Conservation (phyloP, 768 basidiomycete species). For the Obba rivulosa region DNA sequence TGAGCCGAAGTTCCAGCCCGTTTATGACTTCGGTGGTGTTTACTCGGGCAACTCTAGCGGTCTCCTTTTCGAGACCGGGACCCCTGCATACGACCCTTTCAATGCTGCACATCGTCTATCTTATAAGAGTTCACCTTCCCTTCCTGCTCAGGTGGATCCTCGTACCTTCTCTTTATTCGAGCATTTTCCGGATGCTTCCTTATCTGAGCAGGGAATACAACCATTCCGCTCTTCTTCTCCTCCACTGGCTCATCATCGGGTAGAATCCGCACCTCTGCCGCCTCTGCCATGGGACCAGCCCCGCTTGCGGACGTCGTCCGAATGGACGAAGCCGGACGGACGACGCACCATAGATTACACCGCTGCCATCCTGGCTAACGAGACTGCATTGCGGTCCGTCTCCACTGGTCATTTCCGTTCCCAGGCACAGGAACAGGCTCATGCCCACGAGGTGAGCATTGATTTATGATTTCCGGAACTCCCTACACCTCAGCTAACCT, state of each 20-base stretch:
- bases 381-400: slow-evolving; percentile 11
- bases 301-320: slow-evolving; percentile 15
- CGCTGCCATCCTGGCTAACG: slow-evolving; percentile 1
- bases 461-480: neutral
- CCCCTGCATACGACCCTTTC: slow-evolving; percentile 6
- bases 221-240: slow-evolving; percentile 21
- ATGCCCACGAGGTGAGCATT: slow-evolving; percentile 48
- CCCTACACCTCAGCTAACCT: neutral
- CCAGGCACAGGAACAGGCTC: slow-evolving; percentile 15
- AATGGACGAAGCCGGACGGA: slow-evolving; percentile 20
- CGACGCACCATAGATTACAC: slow-evolving; percentile 1
- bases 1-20: slow-evolving; percentile 48
- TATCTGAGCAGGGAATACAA: slow-evolving; percentile 32
- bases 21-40: slow-evolving; percentile 40
- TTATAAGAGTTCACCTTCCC: slow-evolving; percentile 14
- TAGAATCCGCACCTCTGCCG: slow-evolving; percentile 13
- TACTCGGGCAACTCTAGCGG: slow-evolving; percentile 14
- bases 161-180: slow-evolving; percentile 43
- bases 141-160: slow-evolving; percentile 6
- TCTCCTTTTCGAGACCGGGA: slow-evolving; percentile 38
- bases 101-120: no score
- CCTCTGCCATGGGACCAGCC: slow-evolving; percentile 20
- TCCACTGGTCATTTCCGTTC: slow-evolving; percentile 15
- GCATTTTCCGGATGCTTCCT: slow-evolving; percentile 41
- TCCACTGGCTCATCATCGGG: slow-evolving; percentile 33